Percentiles rank a stretch among this genome's conserved stretches.
These are phyloP conservation scores for Diaporthe sp. DNA, from an alignment of 2,329 filamentous ascomycete genomes.

Conservation along the genomic window DNA sequence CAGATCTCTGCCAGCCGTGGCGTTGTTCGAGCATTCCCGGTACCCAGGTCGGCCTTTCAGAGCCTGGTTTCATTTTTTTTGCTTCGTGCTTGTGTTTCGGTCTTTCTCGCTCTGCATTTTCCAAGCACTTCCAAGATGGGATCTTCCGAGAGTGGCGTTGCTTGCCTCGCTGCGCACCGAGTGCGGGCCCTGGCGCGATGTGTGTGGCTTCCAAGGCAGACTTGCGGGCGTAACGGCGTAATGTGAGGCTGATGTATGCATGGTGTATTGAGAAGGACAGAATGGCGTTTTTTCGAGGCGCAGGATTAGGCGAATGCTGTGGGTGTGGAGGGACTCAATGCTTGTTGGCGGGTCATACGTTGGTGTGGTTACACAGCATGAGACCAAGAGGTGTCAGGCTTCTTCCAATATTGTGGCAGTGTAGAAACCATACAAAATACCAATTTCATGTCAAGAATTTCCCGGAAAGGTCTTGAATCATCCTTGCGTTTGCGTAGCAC, in stretches of 20 bases:
- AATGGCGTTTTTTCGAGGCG: background rate
- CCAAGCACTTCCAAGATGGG: background rate
- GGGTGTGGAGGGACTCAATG: background rate
- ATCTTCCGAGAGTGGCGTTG: background rate
- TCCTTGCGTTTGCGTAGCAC: background rate
- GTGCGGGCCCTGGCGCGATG: background rate
- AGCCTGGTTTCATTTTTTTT: background rate
- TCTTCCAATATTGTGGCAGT: conserved; percentile 9
- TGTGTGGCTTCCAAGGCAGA: conserved; percentile 7
- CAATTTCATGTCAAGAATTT: background rate
- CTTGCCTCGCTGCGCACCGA: background rate
- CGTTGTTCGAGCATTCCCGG: background rate
- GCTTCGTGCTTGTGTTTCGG: too few species aligned
- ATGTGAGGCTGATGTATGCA: background rate
- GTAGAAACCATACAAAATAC: conserved; percentile 11
- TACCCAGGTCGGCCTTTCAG: too few species aligned
- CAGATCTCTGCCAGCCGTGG: background rate
- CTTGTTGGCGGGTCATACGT: conserved; percentile 20
- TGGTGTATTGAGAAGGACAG: background rate
- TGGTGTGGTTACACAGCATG: conserved; percentile 26
- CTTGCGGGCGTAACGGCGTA: conserved; percentile 18
- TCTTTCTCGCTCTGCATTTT: background rate
- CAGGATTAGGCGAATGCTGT: background rate
- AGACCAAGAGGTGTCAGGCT: conserved; percentile 9
- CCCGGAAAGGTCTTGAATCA: background rate